Base-by-base conservation (phyloP, 768 basidiomycete genomes). In the Auriculariales sp. region DNA sequence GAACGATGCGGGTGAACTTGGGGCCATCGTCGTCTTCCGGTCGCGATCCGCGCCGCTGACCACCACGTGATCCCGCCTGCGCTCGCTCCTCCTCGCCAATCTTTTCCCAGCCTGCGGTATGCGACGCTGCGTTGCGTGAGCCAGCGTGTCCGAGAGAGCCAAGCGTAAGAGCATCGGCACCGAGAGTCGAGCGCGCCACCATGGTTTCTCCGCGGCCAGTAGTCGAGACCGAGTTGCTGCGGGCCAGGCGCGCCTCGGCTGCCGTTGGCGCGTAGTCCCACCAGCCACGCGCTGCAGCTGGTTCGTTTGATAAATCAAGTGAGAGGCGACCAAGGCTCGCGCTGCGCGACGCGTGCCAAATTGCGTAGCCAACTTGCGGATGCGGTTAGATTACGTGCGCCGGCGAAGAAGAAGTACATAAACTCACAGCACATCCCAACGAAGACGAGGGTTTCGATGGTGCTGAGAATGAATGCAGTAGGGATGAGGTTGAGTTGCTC, bases 381-480 rank as follows among this genome's bases (percentile, higher is more conserved):
- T 7, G 10, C 27, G 22, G 28, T 10, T 49, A 7, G 29, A 53
- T 54, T 54, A 47, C 25, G 47, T 19, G 34, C 28, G 27, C 29
- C 14, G 27, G 28, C 15, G n/a, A 42, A 7, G 22, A 48, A 12
- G 15, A n/a, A 15, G 10, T n/a, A n/a, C n/a, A n/a, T n/a, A n/a
- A n/a, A 68, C 78, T 54, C 55, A 81, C 81, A 81, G 58, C 79
- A 81, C 32, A 66, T 62, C 54, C 71, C 74, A 24, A 81, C 70
- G 56, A 81, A 78, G n/a, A 44, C 22, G 14, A 73, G 57, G 0
- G 77, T 72, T 56, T 81, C 74, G 12, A 65, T 53, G 17, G 78
- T 67, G 48, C 76, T 72, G 12, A 79, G 61, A 17, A 71, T 62
- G 17, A 79, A 62, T 4, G 61, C 54, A 4, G 57, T 67, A 69